Percentiles rank a stretch among this genome's conserved stretches.
These are phyloP conservation scores for Coemansia sp. DNA, from an alignment of 192 early-diverging fungal genomes.

Conservation along the genomic window DNA sequence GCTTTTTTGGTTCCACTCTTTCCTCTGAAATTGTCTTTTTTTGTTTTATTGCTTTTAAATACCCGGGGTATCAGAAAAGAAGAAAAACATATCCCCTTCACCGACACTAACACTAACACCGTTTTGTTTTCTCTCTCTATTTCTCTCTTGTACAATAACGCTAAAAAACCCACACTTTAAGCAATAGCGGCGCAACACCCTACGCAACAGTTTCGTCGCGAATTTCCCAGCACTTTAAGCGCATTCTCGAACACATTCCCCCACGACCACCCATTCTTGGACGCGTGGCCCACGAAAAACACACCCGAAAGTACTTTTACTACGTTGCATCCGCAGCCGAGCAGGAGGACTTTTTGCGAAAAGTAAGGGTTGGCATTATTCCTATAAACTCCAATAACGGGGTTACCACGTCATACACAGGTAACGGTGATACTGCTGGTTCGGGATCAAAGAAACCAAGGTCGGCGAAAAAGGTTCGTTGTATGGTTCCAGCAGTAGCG, in stretches of 20 bases:
- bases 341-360: slow-evolving; percentile 48
- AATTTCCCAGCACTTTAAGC: slow-evolving; percentile 88
- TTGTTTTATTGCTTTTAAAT: no score
- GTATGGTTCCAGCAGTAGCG: slow-evolving; percentile 48
- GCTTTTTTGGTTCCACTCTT: no score
- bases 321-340: slow-evolving; percentile 62
- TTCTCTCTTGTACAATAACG: neutral
- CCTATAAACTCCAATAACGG: slow-evolving; percentile 21
- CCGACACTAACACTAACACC: slow-evolving; percentile 17
- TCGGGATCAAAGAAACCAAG: slow-evolving; percentile 13
- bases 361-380: slow-evolving; percentile 40
- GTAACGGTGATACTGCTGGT: neutral
- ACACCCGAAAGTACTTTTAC: slow-evolving; percentile 74
- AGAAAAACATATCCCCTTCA: no score
- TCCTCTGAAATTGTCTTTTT: no score
- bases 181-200: slow-evolving; percentile 71
- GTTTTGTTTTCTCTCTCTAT: neutral
- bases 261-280: slow-evolving; percentile 72
- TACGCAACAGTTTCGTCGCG: slow-evolving; percentile 87
- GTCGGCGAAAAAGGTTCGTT: slow-evolving; percentile 37
- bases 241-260: slow-evolving; percentile 72
- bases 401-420: neutral
- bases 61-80: no score
- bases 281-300: slow-evolving; percentile 66
- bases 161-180: neutral